A percentile compares a stretch with the other conserved stretches of the same genome.
Conservation (phyloP, 2,329 filamentous ascomycete genomes). For the Diplodia sapinea region DNA sequence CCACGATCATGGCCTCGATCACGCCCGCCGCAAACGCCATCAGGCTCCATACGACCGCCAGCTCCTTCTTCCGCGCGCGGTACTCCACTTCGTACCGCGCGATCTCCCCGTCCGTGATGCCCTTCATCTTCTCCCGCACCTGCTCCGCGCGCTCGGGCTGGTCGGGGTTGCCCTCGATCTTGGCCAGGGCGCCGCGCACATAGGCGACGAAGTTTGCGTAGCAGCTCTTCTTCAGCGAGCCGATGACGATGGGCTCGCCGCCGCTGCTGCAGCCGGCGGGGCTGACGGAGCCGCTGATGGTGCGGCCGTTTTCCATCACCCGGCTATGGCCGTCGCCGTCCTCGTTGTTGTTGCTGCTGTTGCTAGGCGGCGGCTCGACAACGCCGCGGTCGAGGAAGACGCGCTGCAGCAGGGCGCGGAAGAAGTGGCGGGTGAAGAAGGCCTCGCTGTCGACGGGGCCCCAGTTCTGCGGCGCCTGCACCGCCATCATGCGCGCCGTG, state of each 20-base stretch:
- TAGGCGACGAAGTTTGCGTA: slow-evolving; percentile 82
- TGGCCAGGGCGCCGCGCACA: slow-evolving; percentile 75
- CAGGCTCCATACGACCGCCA: slow-evolving; percentile 87
- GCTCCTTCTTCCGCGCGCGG: slow-evolving; percentile 71
- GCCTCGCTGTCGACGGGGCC: slow-evolving; percentile 75
- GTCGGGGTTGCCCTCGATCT: slow-evolving; percentile 55
- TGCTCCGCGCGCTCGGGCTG: slow-evolving; percentile 46
- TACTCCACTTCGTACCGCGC: slow-evolving; percentile 71
- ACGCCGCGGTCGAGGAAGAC: slow-evolving; percentile 89
- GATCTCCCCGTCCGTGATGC: slow-evolving; percentile 77
- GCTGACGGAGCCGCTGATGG: slow-evolving; percentile 65
- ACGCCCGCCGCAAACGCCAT: slow-evolving; percentile 96
- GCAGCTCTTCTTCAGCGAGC: slow-evolving; percentile 78
- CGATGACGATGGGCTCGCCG: slow-evolving; percentile 84
- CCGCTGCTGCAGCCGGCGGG: slow-evolving; percentile 82
- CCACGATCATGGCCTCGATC: slow-evolving; percentile 87
- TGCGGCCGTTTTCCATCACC: slow-evolving; percentile 40
- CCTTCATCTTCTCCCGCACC: slow-evolving; percentile 69
- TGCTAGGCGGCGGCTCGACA: slow-evolving; percentile 61
- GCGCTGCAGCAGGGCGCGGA: slow-evolving; percentile 84
- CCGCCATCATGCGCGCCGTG: slow-evolving; percentile 97
- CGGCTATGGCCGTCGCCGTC: slow-evolving; percentile 48
- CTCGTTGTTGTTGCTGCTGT: slow-evolving; percentile 36
- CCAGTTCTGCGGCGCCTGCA: slow-evolving; percentile 95
- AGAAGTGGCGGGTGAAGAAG: slow-evolving; percentile 95